Conservation (phyloP, 2,329 filamentous ascomycete genomes). For the Orbilia ellipsospora region DNA sequence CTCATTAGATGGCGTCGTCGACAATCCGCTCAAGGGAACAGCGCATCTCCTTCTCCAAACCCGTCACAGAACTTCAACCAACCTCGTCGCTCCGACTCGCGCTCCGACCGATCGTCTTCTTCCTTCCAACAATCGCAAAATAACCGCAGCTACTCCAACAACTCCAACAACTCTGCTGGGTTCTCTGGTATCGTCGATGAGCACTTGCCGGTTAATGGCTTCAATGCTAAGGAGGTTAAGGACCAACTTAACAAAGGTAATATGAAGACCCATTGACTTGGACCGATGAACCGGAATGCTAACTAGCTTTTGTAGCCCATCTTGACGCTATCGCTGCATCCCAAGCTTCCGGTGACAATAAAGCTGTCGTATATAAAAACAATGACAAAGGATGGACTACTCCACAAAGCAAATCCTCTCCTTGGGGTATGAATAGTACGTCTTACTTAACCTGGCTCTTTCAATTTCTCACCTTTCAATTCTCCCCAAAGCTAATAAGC, state of each 20-base stretch:
- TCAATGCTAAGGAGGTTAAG: constrained; percentile 47
- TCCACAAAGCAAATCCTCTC: constrained; percentile 47
- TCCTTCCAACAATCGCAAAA: constrained; percentile 41
- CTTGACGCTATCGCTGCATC: constrained; percentile 30
- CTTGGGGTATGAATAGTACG: constrained; percentile 49
- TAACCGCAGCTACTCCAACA: constrained; percentile 43
- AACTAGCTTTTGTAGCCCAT: constrained; percentile 14
- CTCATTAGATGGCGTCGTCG: constrained; percentile 45
- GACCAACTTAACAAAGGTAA: constrained; percentile 36
- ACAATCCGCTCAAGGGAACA: constrained; percentile 47
- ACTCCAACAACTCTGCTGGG: constrained; percentile 30
- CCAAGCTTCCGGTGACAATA: constrained; percentile 39
- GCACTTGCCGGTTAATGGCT: constrained; percentile 45
- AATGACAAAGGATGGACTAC: constrained; percentile 51
- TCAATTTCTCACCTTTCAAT: background rate
- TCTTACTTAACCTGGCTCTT: background rate
- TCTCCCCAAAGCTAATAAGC: background rate
- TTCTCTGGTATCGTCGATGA: constrained; percentile 39
- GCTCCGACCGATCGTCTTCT: constrained; percentile 36
- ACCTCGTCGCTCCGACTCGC: constrained; percentile 48
- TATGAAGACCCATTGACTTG: background rate
- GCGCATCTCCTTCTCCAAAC: constrained; percentile 38
- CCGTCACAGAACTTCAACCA: constrained; percentile 51
- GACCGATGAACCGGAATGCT: background rate
- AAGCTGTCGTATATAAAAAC: constrained; percentile 42